Conservation (phyloP, 805 yeast genomes). For the Yamadazyma insecticola region DNA sequence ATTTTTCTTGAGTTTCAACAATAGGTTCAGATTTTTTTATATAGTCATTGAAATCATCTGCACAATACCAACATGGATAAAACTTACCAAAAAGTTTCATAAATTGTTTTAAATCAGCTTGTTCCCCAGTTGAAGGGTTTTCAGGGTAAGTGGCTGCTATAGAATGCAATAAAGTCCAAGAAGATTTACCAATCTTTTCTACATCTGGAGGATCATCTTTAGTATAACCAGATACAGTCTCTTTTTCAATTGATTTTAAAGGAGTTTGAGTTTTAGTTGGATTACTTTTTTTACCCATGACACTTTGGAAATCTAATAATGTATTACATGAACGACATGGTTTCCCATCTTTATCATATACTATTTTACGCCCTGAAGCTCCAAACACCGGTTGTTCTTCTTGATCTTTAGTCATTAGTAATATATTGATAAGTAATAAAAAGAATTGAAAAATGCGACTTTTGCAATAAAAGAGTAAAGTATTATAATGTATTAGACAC, state of each 20-base stretch:
- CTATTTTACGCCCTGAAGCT: slow-evolving; percentile 59
- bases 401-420: slow-evolving; percentile 4
- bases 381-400: slow-evolving; percentile 45
- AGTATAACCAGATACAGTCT: slow-evolving; percentile 18
- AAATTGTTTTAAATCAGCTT: slow-evolving; percentile 68
- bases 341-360: slow-evolving; percentile 85
- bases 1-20: slow-evolving; percentile 64
- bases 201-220: slow-evolving; percentile 82
- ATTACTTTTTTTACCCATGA: slow-evolving; percentile 20
- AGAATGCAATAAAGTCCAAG: slow-evolving; percentile 91
- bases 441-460: too few species aligned
- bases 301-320: slow-evolving; percentile 72
- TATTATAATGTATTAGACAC: too few species aligned
- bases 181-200: slow-evolving; percentile 68
- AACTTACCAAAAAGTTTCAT: slow-evolving; percentile 66
- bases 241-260: slow-evolving; percentile 2
- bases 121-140: slow-evolving; percentile 55
- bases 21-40: slow-evolving; percentile 50
- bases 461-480: too few species aligned
- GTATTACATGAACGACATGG: slow-evolving; percentile 94
- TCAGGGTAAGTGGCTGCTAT: slow-evolving; percentile 88
- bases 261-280: slow-evolving; percentile 1
- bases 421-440: too few species aligned
- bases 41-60: slow-evolving; percentile 71
- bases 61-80: slow-evolving; percentile 95